phyloP scores from a whole-genome alignment of 352 stramenopile species.

The Phytopythium delawarense region DNA sequence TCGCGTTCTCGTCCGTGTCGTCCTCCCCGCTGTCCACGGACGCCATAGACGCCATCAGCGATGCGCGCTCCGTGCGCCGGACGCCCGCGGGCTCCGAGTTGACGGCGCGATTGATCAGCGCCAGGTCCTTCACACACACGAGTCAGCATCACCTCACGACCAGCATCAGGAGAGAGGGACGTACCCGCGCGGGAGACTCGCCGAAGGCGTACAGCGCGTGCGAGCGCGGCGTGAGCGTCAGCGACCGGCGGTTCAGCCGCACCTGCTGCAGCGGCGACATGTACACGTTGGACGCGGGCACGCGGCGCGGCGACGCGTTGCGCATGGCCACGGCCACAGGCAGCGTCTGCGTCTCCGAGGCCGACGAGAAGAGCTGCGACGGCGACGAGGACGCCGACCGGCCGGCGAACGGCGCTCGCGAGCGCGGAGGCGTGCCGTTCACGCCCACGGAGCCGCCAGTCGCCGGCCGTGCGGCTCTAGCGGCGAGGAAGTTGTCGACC shows the following conservation, averaged over 20 bases:
- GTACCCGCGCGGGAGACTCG: slow-evolving; percentile 77
- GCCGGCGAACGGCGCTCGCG: background rate
- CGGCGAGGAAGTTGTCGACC: slow-evolving; percentile 44
- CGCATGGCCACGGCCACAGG: slow-evolving; percentile 55
- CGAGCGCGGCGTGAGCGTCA: slow-evolving; percentile 64
- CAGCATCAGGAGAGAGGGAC: slow-evolving; percentile 11
- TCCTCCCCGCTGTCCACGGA: slow-evolving; percentile 28
- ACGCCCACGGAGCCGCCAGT: background rate
- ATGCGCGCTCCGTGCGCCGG: slow-evolving; percentile 11
- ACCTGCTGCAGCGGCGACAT: slow-evolving; percentile 83
- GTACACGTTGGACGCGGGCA: slow-evolving; percentile 79
- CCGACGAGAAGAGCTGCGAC: slow-evolving; percentile 43
- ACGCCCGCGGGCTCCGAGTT: slow-evolving; percentile 28
- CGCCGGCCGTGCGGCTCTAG: background rate
- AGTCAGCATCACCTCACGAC: background rate
- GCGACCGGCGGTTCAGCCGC: slow-evolving; percentile 56
- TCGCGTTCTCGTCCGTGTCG: slow-evolving; percentile 11
- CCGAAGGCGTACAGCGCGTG: slow-evolving; percentile 85
- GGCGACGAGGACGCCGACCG: slow-evolving; percentile 21
- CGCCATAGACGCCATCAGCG: slow-evolving; percentile 12
- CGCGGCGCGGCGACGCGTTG: slow-evolving; percentile 76
- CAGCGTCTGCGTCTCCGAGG: slow-evolving; percentile 69
- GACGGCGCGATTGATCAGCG: slow-evolving; percentile 74
- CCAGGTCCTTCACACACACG: slow-evolving; percentile 37
- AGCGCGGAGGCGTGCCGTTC: slow-evolving; percentile 36